Conservation (phyloP, 2,329 filamentous ascomycete genomes). For the Exophiala sp. region DNA sequence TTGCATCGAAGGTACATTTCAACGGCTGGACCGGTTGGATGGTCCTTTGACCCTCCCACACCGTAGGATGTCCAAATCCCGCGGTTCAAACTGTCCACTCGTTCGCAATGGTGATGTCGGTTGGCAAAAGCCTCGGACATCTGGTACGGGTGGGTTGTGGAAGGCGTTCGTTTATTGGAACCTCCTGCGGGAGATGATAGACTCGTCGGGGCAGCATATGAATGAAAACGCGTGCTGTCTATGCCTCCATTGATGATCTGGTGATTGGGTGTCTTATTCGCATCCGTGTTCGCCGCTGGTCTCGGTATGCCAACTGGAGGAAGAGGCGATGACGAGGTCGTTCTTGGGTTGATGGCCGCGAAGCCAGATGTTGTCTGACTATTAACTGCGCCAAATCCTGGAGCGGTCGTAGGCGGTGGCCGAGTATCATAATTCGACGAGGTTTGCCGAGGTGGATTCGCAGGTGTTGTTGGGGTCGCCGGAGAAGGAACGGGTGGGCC, state of each 20-base stretch:
- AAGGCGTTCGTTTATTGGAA: conserved; percentile 25
- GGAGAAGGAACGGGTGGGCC: conserved; percentile 15
- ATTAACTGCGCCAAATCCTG: conserved; percentile 28
- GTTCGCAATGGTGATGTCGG: conserved; percentile 29
- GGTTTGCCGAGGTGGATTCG: conserved; percentile 19
- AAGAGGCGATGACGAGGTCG: conserved; percentile 15
- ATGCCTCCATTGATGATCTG: conserved; percentile 7
- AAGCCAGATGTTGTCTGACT: conserved; percentile 23
- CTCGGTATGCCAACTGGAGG: conserved; percentile 8
- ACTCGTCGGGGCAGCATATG: conserved; percentile 12
- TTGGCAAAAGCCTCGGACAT: conserved; percentile 30
- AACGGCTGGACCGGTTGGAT: conserved; percentile 23
- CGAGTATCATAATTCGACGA: conserved; percentile 26
- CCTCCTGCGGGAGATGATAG: conserved; percentile 1
- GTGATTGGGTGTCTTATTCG: conserved; percentile 13
- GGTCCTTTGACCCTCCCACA: conserved; percentile 24
- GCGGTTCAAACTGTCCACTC: conserved; percentile 26
- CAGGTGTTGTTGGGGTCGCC: conserved; percentile 6
- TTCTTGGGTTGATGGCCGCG: conserved; percentile 25
- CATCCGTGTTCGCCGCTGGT: conserved; percentile 5
- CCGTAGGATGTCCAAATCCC: conserved; percentile 30
- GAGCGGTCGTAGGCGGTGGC: conserved; percentile 21
- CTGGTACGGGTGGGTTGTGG: conserved; percentile 29
- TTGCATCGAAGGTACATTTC: conserved; percentile 30
- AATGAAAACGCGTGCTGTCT: conserved; percentile 19